Conservation (phyloP, 116 monocot genomes). For the Iris pallida region DNA sequence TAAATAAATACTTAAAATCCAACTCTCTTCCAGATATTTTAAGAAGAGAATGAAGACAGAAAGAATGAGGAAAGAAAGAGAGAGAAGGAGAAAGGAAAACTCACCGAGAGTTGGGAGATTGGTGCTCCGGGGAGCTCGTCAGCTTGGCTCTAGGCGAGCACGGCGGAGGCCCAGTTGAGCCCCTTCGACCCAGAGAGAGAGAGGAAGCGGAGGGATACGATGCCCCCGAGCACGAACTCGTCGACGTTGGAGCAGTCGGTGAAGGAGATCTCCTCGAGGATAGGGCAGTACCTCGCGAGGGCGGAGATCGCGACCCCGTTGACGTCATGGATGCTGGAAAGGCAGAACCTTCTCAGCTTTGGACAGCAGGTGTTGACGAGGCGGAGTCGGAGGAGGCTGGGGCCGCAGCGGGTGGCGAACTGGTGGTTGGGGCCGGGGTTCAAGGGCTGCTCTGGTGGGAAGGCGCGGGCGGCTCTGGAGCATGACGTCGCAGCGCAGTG, state of each 20-base stretch:
- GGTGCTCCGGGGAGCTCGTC: no score
- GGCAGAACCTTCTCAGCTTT: slow-evolving; percentile 42
- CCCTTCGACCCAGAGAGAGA: slow-evolving; percentile 62
- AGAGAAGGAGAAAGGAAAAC: no score
- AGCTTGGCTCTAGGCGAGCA: slow-evolving; percentile 49
- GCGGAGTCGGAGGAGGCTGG: slow-evolving; percentile 44
- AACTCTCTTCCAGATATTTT: no score
- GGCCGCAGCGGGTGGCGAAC: slow-evolving; percentile 26
- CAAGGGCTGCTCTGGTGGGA: no score
- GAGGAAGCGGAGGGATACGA: slow-evolving; percentile 59
- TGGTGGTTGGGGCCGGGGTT: no score
- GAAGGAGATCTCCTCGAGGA: slow-evolving; percentile 61
- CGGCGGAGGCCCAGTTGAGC: slow-evolving; percentile 67
- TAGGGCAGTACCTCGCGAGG: slow-evolving; percentile 51
- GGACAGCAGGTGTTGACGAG: slow-evolving; percentile 73
- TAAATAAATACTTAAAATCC: no score
- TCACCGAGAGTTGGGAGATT: no score
- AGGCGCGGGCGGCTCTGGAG: no score
- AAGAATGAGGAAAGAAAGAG: no score
- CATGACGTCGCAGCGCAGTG: no score
- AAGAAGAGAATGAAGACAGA: no score
- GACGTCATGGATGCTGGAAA: slow-evolving; percentile 64
- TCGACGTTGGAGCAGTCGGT: slow-evolving; percentile 57
- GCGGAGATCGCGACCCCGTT: slow-evolving; percentile 51
- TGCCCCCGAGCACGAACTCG: slow-evolving; percentile 37